Conservation (phyloP, 148 eudicot genomes). For the Tetragonia tetragonoides region DNA sequence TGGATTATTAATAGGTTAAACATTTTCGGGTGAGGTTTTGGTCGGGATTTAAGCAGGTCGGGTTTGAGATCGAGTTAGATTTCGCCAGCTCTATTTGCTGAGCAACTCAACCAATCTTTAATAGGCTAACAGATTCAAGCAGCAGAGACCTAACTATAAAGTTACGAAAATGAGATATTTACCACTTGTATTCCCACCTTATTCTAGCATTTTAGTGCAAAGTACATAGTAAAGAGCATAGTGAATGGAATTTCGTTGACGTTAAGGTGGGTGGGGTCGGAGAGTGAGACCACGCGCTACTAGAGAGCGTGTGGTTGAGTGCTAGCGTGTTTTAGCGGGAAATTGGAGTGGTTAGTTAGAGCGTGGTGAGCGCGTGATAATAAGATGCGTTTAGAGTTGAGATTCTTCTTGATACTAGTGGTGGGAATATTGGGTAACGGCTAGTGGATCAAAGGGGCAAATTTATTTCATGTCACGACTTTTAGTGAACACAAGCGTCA, state of each 20-base stretch:
- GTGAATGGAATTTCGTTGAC: slow-evolving; percentile 19
- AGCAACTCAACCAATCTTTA: too few relatives aligned
- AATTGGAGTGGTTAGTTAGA: background rate
- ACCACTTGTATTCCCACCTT: background rate
- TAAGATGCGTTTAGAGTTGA: background rate
- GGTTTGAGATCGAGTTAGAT: too few relatives aligned
- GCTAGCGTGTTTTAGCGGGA: background rate
- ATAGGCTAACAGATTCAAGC: too few relatives aligned
- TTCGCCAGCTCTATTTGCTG: too few relatives aligned
- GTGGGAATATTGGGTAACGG: slow-evolving; percentile 19
- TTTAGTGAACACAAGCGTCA: slow-evolving; percentile 34
- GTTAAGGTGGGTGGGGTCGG: slow-evolving; percentile 12
- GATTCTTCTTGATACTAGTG: background rate
- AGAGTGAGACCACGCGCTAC: slow-evolving; percentile 14
- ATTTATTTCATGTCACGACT: slow-evolving; percentile 20
- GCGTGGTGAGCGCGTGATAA: slow-evolving; percentile 5
- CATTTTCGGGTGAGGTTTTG: too few relatives aligned
- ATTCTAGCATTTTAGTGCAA: background rate
- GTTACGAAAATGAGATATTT: too few relatives aligned
- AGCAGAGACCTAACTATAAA: too few relatives aligned
- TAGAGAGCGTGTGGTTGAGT: background rate
- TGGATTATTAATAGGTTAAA: too few relatives aligned
- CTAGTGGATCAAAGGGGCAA: slow-evolving; percentile 30
- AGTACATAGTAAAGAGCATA: too few relatives aligned
- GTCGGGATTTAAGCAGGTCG: too few relatives aligned